Percentiles rank a stretch among this genome's conserved stretches.
Conservation (phyloP, 2,329 filamentous ascomycete species). For the Epichloe gansuensis region DNA sequence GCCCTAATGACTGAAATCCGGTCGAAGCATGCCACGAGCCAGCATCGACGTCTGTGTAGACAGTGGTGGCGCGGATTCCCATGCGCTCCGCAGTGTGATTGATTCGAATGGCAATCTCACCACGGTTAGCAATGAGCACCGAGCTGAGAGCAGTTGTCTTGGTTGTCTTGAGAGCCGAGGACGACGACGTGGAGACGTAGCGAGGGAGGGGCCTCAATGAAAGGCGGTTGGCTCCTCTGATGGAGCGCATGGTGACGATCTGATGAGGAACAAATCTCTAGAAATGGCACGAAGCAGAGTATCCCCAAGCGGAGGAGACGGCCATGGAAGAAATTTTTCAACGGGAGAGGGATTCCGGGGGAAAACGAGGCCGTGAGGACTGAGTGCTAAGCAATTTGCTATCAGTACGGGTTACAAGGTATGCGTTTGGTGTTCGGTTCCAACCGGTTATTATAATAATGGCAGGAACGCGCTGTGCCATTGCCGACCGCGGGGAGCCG, state of each 20-base stretch:
- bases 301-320: slow-evolving; percentile 1
- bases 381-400: neutral
- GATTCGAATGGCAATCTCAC: slow-evolving; percentile 91
- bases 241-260: slow-evolving; percentile 36
- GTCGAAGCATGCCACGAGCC: slow-evolving; percentile 76
- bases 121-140: slow-evolving; percentile 89
- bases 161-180: slow-evolving; percentile 23
- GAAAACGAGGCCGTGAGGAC: neutral
- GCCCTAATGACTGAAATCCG: slow-evolving; percentile 69
- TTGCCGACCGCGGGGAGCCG: slow-evolving; percentile 20
- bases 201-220: slow-evolving; percentile 33
- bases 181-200: slow-evolving; percentile 16
- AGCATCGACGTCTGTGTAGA: slow-evolving; percentile 89
- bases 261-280: neutral
- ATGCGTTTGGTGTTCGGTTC: no score
- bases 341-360: neutral
- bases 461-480: neutral
- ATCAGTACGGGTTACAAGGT: neutral
- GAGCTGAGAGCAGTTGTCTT: slow-evolving; percentile 48
- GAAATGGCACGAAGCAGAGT: slow-evolving; percentile 5
- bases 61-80: slow-evolving; percentile 83
- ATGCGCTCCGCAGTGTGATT: slow-evolving; percentile 76
- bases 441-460: neutral
- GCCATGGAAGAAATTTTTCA: neutral
- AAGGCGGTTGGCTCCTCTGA: slow-evolving; percentile 38